A percentile compares a stretch with the other conserved stretches of the same genome.
Conservation (phyloP, 2,329 filamentous ascomycete genomes). For the Ascocoryne sarcoides region DNA sequence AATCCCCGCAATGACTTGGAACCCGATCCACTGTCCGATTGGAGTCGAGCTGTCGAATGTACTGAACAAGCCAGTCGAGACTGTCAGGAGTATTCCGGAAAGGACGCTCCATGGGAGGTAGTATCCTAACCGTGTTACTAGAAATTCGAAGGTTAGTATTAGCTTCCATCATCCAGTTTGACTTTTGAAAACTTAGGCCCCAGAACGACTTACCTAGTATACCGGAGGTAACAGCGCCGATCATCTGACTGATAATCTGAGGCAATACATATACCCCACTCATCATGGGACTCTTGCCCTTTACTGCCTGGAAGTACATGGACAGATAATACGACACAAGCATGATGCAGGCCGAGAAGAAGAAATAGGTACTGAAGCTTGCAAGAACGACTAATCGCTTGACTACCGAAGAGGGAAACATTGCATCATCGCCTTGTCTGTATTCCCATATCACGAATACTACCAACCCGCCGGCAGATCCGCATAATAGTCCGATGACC, state of each 20-base stretch:
- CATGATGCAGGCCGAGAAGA: neutral
- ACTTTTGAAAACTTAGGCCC: too few species aligned
- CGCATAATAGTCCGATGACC: constrained; percentile 25
- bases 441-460: constrained; percentile 24
- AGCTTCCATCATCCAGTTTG: too few species aligned
- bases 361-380: neutral
- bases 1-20: constrained; percentile 21
- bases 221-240: constrained; percentile 15
- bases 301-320: constrained; percentile 41
- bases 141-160: too few species aligned
- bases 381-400: constrained; percentile 13
- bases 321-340: constrained; percentile 15
- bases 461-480: constrained; percentile 12
- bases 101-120: constrained; percentile 28
- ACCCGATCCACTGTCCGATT: constrained; percentile 19
- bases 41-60: constrained; percentile 19
- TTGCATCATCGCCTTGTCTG: constrained; percentile 21
- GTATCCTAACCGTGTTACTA: constrained; percentile 25
- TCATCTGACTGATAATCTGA: constrained; percentile 28
- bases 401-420: constrained; percentile 23
- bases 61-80: constrained; percentile 29
- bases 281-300: constrained; percentile 27
- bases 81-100: constrained; percentile 22
- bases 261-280: constrained; percentile 34
- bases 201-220: constrained; percentile 11